A percentile compares a stretch with the other conserved stretches of the same genome.
Conservation (phyloP, 2,329 filamentous ascomycete species). For the Chalara sp. region DNA sequence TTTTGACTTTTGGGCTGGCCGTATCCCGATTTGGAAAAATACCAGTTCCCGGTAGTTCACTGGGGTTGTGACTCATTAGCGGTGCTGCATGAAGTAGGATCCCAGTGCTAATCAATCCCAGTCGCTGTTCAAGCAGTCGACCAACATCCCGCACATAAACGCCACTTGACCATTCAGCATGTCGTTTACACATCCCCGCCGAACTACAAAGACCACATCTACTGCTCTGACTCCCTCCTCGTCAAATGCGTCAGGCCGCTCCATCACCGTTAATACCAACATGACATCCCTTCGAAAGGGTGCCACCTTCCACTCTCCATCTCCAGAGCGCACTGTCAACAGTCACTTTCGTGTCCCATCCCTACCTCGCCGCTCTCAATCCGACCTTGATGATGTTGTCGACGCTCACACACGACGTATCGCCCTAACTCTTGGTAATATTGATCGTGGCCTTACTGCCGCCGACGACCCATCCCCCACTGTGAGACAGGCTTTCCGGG, state of each 20-base stretch:
- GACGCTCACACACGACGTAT: conserved; percentile 63
- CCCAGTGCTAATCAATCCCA: too few relatives aligned
- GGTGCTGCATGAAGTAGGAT: too few relatives aligned
- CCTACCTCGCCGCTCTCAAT: conserved; percentile 61
- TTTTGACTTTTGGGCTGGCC: too few relatives aligned
- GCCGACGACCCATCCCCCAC: conserved; percentile 31
- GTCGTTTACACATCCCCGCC: conserved; percentile 26
- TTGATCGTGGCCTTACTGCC: conserved; percentile 55
- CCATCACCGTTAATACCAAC: conserved; percentile 45
- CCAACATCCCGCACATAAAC: too few relatives aligned
- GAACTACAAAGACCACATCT: conserved; percentile 28
- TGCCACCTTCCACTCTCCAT: conserved; percentile 50
- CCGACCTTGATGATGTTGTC: conserved; percentile 64
- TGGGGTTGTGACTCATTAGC: too few relatives aligned
- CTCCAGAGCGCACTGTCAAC: conserved; percentile 29
- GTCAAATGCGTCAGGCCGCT: conserved; percentile 32
- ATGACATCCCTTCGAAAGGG: conserved; percentile 57
- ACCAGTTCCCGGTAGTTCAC: too few relatives aligned
- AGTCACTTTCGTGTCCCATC: conserved; percentile 31
- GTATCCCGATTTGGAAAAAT: too few relatives aligned
- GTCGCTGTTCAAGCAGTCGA: too few relatives aligned
- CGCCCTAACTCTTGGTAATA: conserved; percentile 56
- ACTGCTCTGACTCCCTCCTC: conserved; percentile 38
- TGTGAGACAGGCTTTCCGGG: conserved; percentile 37
- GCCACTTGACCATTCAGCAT: conserved; percentile 14